Evolutionary conservation across 2,329 filamentous ascomycete genomes (phyloP).

Genomic region (Pseudogymnoascus sp.): DNA sequence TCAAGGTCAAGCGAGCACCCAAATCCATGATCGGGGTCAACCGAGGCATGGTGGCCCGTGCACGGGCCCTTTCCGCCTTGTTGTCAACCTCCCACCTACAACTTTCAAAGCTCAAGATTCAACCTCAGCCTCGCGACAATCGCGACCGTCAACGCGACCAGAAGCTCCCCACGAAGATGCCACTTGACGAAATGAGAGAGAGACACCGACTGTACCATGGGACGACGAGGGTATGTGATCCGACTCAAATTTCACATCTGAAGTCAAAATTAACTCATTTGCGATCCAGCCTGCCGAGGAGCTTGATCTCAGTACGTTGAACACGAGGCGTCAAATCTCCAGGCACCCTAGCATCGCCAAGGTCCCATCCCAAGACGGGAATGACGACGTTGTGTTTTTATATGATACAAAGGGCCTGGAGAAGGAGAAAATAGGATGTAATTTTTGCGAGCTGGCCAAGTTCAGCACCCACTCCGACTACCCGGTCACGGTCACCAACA

Average conservation of each 20-base stretch:
- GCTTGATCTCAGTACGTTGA: not conserved
- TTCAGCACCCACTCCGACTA: slow-evolving; percentile 41
- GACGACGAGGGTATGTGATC: not conserved
- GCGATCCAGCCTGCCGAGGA: not conserved
- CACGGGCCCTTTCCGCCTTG: not conserved
- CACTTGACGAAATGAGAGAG: not conserved
- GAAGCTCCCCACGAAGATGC: not conserved
- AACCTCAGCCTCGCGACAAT: not conserved
- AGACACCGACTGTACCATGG: not conserved
- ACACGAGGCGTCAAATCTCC: not conserved
- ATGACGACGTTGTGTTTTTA: not conserved
- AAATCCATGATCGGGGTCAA: slow-evolving; percentile 6
- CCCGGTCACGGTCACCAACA: slow-evolving; percentile 58
- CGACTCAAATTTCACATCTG: not conserved
- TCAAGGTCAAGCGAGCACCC: slow-evolving; percentile 6
- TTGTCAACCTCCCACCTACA: not conserved
- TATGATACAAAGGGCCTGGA: slow-evolving; percentile 14
- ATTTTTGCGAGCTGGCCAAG: slow-evolving; percentile 51
- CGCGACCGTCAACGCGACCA: not conserved
- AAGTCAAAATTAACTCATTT: not conserved
- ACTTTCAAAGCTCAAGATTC: not conserved
- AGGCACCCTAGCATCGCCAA: not conserved
- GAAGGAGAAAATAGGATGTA: slow-evolving; percentile 39
- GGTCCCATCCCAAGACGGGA: not conserved
- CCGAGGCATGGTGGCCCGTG: slow-evolving; percentile 7